Evolutionary conservation across 2,329 filamentous ascomycete species (phyloP), one percentile per base, ranked within the genome.

Genomic region (Sphaerulina musiva): DNA sequence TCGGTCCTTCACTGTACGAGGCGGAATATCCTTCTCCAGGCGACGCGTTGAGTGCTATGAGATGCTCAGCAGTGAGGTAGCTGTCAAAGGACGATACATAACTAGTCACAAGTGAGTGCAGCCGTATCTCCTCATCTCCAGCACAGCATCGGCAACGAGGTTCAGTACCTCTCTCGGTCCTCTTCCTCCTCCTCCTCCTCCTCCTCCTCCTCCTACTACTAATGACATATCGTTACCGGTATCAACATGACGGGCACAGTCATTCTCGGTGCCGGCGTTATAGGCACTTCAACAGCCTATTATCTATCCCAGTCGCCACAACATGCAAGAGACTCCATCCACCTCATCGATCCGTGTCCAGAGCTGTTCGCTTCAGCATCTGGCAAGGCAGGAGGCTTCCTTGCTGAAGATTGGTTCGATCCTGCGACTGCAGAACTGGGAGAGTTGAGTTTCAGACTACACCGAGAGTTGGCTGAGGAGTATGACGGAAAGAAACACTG

Each of bases 351-450:
- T 62, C 73, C 79, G 5, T 78, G 78, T 4, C 68, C 75, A 0
- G 68, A 81, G 58, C 76, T 91, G 32, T 89, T 91, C 69, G 78
- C 81, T 9, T 87, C 84, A 31, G 86, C 87, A 0, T 90, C 85
- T 2, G 86, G 87, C 1, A 83, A 80, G 60, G 85, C 86, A 0
- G 88, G 79, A 14, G 87, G 87, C 0, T 92, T 91, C 64, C 66
- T 91, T 7, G 86, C 86, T 0, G 76, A 75, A 34, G 84, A 91
- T 68, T 91, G 86, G 65, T 68, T 67, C 23, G 64, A 57, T 1
- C 62, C 64, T 8, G 58, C 60, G 4, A 72, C 81, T 5, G 74
- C 80, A 0, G 72, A 76, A 0, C 75, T 91, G 1, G 87, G 82
- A 6, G 77, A 76, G 0, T 74, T 91, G 10, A 87, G 84, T 40